Evolutionary conservation across 495 filamentous ascomycete species (phyloP).

Genomic region (Aspergillus sclerotioniger): DNA sequence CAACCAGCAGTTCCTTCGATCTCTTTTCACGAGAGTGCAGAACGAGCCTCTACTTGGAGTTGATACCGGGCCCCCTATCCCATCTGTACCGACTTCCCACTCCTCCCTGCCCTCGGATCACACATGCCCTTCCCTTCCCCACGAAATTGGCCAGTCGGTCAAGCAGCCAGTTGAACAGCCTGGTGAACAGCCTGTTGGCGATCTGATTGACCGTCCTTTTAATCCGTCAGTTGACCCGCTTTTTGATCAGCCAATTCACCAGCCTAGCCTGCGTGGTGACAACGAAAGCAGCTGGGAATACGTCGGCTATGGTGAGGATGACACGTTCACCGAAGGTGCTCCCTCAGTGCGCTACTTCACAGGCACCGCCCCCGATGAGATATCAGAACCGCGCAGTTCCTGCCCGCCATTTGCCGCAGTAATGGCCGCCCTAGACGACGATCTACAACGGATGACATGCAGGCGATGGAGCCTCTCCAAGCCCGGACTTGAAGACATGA

Average conservation of each 20-base stretch:
- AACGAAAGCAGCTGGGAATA: background rate
- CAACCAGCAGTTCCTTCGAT: slow-evolving; percentile 1
- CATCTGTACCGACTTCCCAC: background rate
- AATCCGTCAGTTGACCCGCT: background rate
- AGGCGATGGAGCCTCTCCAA: background rate
- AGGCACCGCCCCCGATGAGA: background rate
- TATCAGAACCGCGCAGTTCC: background rate
- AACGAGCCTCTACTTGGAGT: slow-evolving; percentile 5
- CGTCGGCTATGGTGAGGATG: slow-evolving; percentile 1
- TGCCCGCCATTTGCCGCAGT: background rate
- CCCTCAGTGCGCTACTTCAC: background rate
- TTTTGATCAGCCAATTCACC: background rate
- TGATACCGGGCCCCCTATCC: background rate
- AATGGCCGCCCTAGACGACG: background rate
- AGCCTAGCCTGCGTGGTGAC: background rate
- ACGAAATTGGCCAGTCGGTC: background rate
- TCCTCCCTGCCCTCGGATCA: background rate
- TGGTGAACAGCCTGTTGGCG: too few species aligned
- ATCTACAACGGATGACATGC: background rate
- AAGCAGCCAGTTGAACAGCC: too few species aligned
- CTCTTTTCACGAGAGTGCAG: slow-evolving; percentile 2
- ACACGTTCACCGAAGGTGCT: background rate
- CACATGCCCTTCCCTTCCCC: background rate
- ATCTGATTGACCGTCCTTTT: too few species aligned
- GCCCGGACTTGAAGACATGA: slow-evolving; percentile 1